Evolutionary conservation across 345 rosid genomes (phyloP).

Genomic region (Arabis hirsuta): DNA sequence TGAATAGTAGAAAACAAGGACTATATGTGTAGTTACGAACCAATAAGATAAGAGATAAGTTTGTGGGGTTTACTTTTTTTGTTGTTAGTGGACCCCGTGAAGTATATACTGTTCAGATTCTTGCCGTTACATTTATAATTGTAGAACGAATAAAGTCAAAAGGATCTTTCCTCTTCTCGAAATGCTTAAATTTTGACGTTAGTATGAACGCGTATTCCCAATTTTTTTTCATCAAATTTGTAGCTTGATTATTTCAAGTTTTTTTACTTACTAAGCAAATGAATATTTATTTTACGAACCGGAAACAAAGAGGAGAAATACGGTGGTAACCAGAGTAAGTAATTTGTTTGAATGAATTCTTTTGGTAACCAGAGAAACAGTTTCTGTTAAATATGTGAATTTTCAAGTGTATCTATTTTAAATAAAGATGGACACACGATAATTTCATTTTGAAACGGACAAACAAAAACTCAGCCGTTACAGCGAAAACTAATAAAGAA

Average conservation of each 20-base stretch:
- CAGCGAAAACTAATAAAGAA: neutral
- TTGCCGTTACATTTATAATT: conserved; percentile 36
- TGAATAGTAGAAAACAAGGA: neutral
- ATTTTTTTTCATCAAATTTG: neutral
- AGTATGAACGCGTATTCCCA: neutral
- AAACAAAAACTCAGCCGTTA: conserved; percentile 12
- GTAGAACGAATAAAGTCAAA: conserved; percentile 5
- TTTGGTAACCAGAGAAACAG: no score
- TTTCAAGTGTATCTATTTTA: neutral
- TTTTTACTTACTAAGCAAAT: no score
- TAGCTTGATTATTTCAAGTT: no score
- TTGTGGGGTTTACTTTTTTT: conserved; percentile 20
- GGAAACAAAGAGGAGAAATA: no score
- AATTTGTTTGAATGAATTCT: no score
- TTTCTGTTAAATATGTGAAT: neutral
- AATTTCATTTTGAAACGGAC: conserved; percentile 13
- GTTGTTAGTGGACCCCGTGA: neutral
- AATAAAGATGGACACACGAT: neutral
- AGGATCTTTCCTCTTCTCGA: conserved; percentile 28
- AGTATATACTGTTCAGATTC: conserved; percentile 32
- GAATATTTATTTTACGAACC: no score
- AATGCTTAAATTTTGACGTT: conserved; percentile 20
- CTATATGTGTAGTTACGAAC: neutral
- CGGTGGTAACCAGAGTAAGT: no score
- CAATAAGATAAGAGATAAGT: conserved; percentile 24